Conservation (phyloP, 2,329 filamentous ascomycete genomes). For the Acrodontium crateriforme region DNA sequence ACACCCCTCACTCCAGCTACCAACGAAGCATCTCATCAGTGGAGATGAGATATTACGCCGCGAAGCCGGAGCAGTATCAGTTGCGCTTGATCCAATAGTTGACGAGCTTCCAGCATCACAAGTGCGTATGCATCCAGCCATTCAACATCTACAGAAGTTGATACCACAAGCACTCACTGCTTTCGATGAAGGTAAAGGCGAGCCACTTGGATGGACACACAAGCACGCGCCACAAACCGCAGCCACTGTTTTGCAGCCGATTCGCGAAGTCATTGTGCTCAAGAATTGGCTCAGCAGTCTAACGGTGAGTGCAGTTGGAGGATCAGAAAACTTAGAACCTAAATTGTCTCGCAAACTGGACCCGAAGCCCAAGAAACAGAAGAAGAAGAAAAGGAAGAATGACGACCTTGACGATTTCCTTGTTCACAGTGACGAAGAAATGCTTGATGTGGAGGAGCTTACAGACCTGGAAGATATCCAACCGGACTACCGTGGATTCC, state of each 20-base stretch:
- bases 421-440: slow-evolving; percentile 64
- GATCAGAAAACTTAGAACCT: slow-evolving; percentile 31
- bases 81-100: slow-evolving; percentile 1
- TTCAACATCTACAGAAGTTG: slow-evolving; percentile 44
- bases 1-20: slow-evolving; percentile 14
- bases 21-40: slow-evolving; percentile 18
- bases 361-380: slow-evolving; percentile 37
- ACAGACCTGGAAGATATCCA: slow-evolving; percentile 40
- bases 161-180: slow-evolving; percentile 54
- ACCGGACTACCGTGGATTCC: no score
- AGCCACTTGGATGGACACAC: slow-evolving; percentile 59
- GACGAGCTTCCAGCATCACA: slow-evolving; percentile 9
- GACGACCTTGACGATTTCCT: slow-evolving; percentile 71
- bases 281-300: slow-evolving; percentile 70
- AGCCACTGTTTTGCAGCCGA: slow-evolving; percentile 60
- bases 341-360: slow-evolving; percentile 7
- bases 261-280: slow-evolving; percentile 55
- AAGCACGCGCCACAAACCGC: slow-evolving; percentile 69
- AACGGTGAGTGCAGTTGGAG: slow-evolving; percentile 63
- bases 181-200: slow-evolving; percentile 67
- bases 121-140: slow-evolving; percentile 38
- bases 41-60: slow-evolving; percentile 26
- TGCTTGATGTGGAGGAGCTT: slow-evolving; percentile 53
- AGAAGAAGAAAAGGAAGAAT: slow-evolving; percentile 43
- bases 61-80: slow-evolving; percentile 16